These are phyloP conservation scores for Rhododendron henanense DNA, from an alignment of 148 eudicot genomes.

Conservation along the genomic window DNA sequence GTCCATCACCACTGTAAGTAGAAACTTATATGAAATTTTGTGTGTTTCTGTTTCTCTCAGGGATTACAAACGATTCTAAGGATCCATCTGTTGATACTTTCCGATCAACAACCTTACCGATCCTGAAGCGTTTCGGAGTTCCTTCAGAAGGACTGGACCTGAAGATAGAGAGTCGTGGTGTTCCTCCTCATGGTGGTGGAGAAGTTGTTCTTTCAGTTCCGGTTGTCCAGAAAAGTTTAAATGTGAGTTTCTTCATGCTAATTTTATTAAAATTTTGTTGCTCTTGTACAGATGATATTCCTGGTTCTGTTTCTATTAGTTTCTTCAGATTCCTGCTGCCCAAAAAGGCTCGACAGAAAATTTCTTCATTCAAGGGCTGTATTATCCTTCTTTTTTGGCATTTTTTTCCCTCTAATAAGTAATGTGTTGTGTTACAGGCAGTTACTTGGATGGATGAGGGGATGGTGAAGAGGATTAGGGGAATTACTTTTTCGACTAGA, in stretches of 20 bases:
- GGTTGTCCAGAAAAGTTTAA: slow-evolving; percentile 53
- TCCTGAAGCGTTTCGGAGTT: slow-evolving; percentile 77
- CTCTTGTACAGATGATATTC: background rate
- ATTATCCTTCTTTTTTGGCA: background rate
- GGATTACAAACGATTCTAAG: slow-evolving; percentile 80
- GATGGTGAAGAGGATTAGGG: slow-evolving; percentile 90
- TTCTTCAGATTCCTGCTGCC: background rate
- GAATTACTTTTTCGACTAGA: slow-evolving; percentile 67
- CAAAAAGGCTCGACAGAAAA: background rate
- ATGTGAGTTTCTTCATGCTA: slow-evolving; percentile 31
- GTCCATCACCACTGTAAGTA: background rate
- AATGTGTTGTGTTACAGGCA: slow-evolving; percentile 38
- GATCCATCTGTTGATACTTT: slow-evolving; percentile 91
- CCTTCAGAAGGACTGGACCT: slow-evolving; percentile 78
- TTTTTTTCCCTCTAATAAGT: background rate
- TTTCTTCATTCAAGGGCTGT: background rate
- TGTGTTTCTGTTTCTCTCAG: slow-evolving; percentile 27
- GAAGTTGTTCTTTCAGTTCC: slow-evolving; percentile 74
- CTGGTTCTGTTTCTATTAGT: slow-evolving; percentile 28
- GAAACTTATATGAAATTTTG: background rate
- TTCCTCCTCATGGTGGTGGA: slow-evolving; percentile 89
- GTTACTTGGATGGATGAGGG: slow-evolving; percentile 85
- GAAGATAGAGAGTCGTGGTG: slow-evolving; percentile 76
- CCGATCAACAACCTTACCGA: slow-evolving; percentile 60
- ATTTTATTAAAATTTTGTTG: background rate